Conservation (phyloP, 2,329 filamentous ascomycete species). For the Xylariaceae sp. region DNA sequence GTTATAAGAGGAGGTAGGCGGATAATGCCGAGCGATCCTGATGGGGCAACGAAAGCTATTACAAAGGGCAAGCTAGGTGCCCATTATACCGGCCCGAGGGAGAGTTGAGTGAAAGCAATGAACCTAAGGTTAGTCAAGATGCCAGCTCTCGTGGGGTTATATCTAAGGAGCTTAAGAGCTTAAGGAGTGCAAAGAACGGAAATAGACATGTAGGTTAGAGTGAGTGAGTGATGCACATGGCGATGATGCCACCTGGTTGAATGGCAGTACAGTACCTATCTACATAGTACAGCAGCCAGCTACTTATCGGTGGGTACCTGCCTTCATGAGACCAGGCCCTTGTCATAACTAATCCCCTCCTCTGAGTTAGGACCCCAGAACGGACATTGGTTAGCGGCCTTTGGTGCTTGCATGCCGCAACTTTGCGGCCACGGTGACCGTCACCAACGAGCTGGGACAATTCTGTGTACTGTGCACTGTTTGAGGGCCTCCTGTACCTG, state of each 20-base stretch:
- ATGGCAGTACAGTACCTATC: too few species aligned
- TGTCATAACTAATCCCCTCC: too few species aligned
- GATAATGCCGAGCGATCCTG: conserved; percentile 6
- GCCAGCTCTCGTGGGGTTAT: conserved; percentile 5
- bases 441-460: neutral
- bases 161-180: conserved; percentile 1
- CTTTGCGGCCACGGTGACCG: too few species aligned
- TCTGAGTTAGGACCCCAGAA: too few species aligned
- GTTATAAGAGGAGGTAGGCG: conserved; percentile 13
- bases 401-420: too few species aligned
- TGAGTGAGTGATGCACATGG: neutral
- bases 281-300: conserved; percentile 1
- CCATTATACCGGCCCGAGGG: conserved; percentile 29
- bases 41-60: conserved; percentile 14
- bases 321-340: too few species aligned
- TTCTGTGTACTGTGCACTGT: too few species aligned
- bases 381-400: too few species aligned
- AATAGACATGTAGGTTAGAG: neutral
- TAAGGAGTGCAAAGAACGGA: conserved; percentile 1
- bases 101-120: neutral
- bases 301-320: neutral
- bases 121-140: neutral
- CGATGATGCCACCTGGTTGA: conserved; percentile 20
- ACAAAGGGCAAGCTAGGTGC: conserved; percentile 28
- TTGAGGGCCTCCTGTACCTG: neutral